Evolutionary conservation across 202 grass and related monocot genomes (phyloP).

Genomic region (Carex sylvatica): DNA sequence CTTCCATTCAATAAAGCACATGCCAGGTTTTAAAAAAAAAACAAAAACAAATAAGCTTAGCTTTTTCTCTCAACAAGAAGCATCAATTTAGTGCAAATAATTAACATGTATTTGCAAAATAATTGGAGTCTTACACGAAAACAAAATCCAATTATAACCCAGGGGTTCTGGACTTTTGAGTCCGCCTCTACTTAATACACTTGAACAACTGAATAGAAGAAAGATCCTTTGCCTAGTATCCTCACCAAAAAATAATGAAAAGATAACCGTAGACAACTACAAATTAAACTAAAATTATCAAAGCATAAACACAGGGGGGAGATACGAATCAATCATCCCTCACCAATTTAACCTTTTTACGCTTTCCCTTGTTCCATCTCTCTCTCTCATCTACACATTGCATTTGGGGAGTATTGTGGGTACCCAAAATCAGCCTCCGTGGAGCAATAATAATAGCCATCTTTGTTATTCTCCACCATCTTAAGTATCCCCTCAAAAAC

Average conservation of each 20-base stretch:
- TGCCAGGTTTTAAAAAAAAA: no score
- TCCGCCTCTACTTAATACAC: not conserved
- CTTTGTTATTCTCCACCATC: conserved; percentile 73
- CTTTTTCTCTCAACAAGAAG: not conserved
- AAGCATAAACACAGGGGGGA: conserved; percentile 27
- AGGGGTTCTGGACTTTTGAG: not conserved
- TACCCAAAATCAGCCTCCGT: conserved; percentile 29
- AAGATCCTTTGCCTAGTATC: not conserved
- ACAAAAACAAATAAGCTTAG: no score
- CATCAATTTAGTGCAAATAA: not conserved
- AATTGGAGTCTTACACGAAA: conserved; percentile 6
- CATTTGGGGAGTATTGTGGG: conserved; percentile 13
- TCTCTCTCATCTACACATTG: conserved; percentile 36
- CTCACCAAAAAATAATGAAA: not conserved
- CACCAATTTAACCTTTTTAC: conserved; percentile 21
- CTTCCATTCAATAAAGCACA: no score
- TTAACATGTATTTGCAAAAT: not conserved
- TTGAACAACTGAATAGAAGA: conserved; percentile 8
- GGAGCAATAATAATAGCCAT: conserved; percentile 48
- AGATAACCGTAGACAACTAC: not conserved
- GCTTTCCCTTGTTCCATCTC: not conserved
- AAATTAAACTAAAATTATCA: conserved; percentile 23
- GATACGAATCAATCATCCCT: conserved; percentile 11
- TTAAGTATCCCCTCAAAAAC: conserved; percentile 70
- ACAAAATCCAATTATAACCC: not conserved